A percentile compares a stretch with the other conserved stretches of the same genome.
These are phyloP conservation scores for Stemphylium beticola DNA, from an alignment of 2,329 filamentous ascomycete species.

Conservation along the genomic window DNA sequence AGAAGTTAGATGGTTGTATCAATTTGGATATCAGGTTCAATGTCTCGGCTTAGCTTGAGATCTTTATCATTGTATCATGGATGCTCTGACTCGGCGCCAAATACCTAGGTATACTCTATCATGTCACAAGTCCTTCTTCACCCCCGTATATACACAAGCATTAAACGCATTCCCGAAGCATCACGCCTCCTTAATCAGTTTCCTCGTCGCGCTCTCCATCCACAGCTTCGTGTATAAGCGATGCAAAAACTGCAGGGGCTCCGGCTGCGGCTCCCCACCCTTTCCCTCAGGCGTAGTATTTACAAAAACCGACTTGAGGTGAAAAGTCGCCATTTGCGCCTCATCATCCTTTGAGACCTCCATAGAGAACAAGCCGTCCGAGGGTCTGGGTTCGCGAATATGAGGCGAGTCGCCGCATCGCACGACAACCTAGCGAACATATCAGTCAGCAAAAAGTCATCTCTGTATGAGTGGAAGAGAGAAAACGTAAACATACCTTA, in stretches of 20 bases:
- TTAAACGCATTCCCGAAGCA: not conserved
- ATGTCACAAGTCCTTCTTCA: not conserved
- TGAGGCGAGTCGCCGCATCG: slow-evolving; percentile 49
- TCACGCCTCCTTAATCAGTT: slow-evolving; percentile 35
- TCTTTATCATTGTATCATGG: not conserved
- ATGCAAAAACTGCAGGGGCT: slow-evolving; percentile 41
- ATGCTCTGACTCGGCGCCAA: not conserved
- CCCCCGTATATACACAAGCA: not conserved
- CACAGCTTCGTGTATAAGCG: slow-evolving; percentile 49
- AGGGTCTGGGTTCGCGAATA: slow-evolving; percentile 34
- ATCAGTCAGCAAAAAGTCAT: slow-evolving; percentile 12
- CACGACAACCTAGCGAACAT: slow-evolving; percentile 41
- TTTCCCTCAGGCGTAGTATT: slow-evolving; percentile 48
- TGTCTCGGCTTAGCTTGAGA: not conserved
- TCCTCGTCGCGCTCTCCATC: slow-evolving; percentile 51
- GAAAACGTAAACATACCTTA: slow-evolving; percentile 35
- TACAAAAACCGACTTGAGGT: slow-evolving; percentile 50
- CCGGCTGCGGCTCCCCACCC: slow-evolving; percentile 33
- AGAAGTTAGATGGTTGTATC: slow-evolving; percentile 29
- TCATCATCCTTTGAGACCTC: slow-evolving; percentile 48
- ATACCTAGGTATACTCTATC: not conserved
- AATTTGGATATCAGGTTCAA: not conserved
- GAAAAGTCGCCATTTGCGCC: slow-evolving; percentile 46
- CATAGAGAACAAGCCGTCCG: slow-evolving; percentile 49
- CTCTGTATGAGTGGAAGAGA: too few species aligned